These are phyloP conservation scores for Lentinus tigrinus DNA, from an alignment of 768 basidiomycete genomes.

Conservation along the genomic window DNA sequence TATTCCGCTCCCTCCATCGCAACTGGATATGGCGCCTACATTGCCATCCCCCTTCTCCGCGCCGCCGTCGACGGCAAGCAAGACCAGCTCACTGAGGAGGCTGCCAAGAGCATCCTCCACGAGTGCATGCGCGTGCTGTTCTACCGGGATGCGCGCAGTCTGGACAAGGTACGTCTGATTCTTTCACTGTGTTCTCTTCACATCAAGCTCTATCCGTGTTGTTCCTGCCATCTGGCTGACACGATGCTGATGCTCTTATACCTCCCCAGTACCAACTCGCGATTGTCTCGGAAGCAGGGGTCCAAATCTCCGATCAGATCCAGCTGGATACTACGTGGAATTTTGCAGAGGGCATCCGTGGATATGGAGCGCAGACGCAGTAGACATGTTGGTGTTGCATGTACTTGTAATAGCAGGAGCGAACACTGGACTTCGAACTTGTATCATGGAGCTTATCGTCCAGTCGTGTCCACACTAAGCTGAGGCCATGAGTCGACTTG, in stretches of 20 bases:
- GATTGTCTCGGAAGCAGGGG: slow-evolving; percentile 75
- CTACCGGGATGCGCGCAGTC: slow-evolving; percentile 93
- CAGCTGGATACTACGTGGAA: slow-evolving; percentile 79
- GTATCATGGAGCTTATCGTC: too few relatives aligned
- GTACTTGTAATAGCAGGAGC: neutral
- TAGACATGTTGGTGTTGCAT: slow-evolving; percentile 31
- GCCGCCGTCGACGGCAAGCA: slow-evolving; percentile 86
- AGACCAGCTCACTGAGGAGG: slow-evolving; percentile 69
- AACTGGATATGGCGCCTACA: slow-evolving; percentile 90
- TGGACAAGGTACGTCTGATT: slow-evolving; percentile 75
- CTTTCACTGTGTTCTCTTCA: neutral
- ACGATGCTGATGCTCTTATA: neutral
- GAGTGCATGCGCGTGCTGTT: slow-evolving; percentile 91
- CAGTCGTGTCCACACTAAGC: too few relatives aligned
- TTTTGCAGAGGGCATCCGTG: slow-evolving; percentile 90
- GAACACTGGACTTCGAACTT: neutral
- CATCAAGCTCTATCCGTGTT: too few relatives aligned
- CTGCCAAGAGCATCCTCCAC: slow-evolving; percentile 76
- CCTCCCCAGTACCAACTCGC: slow-evolving; percentile 87
- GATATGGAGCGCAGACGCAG: slow-evolving; percentile 91
- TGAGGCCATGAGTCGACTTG: too few relatives aligned
- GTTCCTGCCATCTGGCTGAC: too few relatives aligned
- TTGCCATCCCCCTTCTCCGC: slow-evolving; percentile 90
- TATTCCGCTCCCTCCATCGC: slow-evolving; percentile 92
- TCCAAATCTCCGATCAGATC: slow-evolving; percentile 76